Evolutionary conservation across 1,284 basidiomycete genomes (phyloP), one percentile per base, ranked within the genome.

Genomic region (Ceratobasidium theobromae): DNA sequence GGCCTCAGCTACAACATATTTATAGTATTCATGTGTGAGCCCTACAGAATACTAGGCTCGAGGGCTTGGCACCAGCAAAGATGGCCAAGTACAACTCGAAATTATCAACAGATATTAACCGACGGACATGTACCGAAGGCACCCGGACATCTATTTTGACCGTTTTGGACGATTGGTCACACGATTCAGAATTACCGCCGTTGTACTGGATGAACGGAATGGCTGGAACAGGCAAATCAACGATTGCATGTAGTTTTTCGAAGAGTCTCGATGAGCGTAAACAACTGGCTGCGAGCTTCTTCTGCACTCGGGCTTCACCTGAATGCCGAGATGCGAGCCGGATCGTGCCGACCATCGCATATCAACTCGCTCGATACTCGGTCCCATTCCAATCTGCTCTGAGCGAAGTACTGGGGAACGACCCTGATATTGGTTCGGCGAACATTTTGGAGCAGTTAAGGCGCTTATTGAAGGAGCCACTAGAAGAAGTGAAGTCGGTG

Each of bases 201-300:
- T 28, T 60, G n/a, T 58, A 58, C 43, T 58, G 55, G 55, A 45
- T 58, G 53, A 45, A 45, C 53, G 53, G 55, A 35, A 55, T 38
- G 35, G 35, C 35, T 6, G 35, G 35, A 8, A 38, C 35, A 8
- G 35, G 35, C 35, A 58, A 58, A 18, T 46, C 55, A 1, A 58
- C 55, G 4, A 45, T 58, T 18, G 55, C 55, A 46, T 58, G 43
- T 18, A 58, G 41, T 21, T 48, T 58, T 23, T 45, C 40, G 25
- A 18, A n/a, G 9, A 9, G n/a, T 14, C 43, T 60, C 11, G 32
- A 35, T 3, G 21, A 2, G 2, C 8, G 18, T 1, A 16, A 38
- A 23, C 57, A 35, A 14, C 46, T 60, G 1, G 57, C 45, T 1
- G 57, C 57, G 16, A 60, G 45, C 32, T 60, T 60, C 57, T 60